These are phyloP conservation scores for Scutellaria galericulata DNA, from an alignment of 257 asterid species.

Conservation along the genomic window DNA sequence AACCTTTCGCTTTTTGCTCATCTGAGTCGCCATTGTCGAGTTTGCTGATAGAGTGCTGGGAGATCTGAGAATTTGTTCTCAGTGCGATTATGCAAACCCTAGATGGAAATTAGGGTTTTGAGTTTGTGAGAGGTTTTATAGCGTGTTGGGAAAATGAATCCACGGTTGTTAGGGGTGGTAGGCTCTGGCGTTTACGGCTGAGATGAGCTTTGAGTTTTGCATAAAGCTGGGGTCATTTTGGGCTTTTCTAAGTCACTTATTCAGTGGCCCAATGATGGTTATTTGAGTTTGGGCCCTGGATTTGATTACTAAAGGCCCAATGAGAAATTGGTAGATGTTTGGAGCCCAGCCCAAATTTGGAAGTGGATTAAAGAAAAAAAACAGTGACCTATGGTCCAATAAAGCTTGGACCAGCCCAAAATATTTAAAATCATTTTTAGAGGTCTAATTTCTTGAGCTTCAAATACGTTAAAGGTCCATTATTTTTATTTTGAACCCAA, in stretches of 20 bases:
- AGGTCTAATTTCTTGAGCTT: too few relatives aligned
- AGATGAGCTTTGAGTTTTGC: slow-evolving; percentile 1
- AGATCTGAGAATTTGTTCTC: slow-evolving; percentile 13
- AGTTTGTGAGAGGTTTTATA: not conserved
- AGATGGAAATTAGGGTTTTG: slow-evolving; percentile 37
- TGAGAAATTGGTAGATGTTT: too few relatives aligned
- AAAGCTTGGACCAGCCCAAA: too few relatives aligned
- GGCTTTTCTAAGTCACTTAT: not conserved
- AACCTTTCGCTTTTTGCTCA: slow-evolving; percentile 62
- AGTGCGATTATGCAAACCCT: slow-evolving; percentile 22
- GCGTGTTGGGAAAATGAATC: not conserved
- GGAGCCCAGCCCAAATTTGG: too few relatives aligned
- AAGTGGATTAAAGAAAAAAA: too few relatives aligned
- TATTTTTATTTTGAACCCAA: too few relatives aligned
- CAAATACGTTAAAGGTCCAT: too few relatives aligned
- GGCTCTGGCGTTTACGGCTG: slow-evolving; percentile 15
- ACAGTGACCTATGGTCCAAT: too few relatives aligned
- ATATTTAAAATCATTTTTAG: too few relatives aligned
- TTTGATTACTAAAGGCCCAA: too few relatives aligned
- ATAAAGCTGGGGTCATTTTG: slow-evolving; percentile 6
- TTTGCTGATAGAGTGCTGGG: slow-evolving; percentile 7
- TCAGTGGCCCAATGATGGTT: not conserved
- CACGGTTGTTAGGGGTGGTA: slow-evolving; percentile 16
- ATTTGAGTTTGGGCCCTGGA: too few relatives aligned
- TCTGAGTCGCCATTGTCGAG: slow-evolving; percentile 49